Evolutionary conservation across 257 asterid species (phyloP).

Genomic region (Fraxinus excelsior): DNA sequence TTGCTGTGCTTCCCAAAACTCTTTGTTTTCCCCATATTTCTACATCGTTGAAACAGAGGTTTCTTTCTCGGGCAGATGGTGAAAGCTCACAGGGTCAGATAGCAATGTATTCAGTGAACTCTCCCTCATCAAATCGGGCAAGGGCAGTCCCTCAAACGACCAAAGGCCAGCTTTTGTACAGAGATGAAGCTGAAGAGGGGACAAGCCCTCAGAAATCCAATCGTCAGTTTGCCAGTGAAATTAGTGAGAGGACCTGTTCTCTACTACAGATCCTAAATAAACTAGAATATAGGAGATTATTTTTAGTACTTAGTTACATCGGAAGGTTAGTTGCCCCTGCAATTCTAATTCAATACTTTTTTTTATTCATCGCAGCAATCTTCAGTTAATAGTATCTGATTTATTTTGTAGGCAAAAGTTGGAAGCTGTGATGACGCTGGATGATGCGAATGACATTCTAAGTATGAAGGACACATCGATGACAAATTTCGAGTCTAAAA

Average conservation of each 20-base stretch:
- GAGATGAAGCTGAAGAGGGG: constrained; percentile 28
- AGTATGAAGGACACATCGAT: constrained; percentile 40
- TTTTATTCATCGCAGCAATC: not conserved
- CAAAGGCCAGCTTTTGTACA: constrained; percentile 33
- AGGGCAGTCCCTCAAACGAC: constrained; percentile 19
- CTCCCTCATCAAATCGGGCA: constrained; percentile 21
- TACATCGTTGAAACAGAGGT: not conserved
- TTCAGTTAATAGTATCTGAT: constrained; percentile 1
- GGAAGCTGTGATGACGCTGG: constrained; percentile 48
- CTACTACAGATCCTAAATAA: constrained; percentile 37
- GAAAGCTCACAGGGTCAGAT: constrained; percentile 27
- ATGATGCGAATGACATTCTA: constrained; percentile 45
- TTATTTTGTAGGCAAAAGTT: constrained; percentile 48
- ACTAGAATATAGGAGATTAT: constrained; percentile 62
- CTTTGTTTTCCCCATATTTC: not conserved
- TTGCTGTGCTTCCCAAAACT: not conserved
- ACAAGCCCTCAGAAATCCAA: constrained; percentile 13
- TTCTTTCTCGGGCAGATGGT: constrained; percentile 35
- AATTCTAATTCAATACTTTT: constrained; percentile 1
- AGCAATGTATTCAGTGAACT: constrained; percentile 4
- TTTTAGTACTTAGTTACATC: constrained; percentile 63
- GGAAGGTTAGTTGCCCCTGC: constrained; percentile 52
- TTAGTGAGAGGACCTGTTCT: constrained; percentile 7
- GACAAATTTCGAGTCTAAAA: constrained; percentile 49
- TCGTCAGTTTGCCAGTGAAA: constrained; percentile 20